Conservation (phyloP, 2,329 filamentous ascomycete genomes). For the Escovopsis sp. region DNA sequence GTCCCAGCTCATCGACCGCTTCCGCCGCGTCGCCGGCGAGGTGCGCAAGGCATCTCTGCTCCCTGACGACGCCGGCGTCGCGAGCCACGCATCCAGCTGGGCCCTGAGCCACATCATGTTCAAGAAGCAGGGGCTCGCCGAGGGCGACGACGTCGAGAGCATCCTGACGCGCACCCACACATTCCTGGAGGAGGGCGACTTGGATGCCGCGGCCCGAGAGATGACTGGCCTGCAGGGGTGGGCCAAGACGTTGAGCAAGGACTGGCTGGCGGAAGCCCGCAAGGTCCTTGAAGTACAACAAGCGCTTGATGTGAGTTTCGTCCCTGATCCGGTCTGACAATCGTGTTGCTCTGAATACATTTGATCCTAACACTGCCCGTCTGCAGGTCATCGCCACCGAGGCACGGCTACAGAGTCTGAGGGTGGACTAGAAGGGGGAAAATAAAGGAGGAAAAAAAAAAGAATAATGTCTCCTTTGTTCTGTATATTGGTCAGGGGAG, state of each 20-base stretch:
- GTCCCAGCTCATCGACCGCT: constrained; percentile 82
- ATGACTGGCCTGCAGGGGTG: constrained; percentile 89
- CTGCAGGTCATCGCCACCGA: constrained; percentile 73
- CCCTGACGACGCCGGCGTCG: constrained; percentile 86
- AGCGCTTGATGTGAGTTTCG: constrained; percentile 70
- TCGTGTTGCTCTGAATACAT: background rate
- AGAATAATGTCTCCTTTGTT: constrained; percentile 16
- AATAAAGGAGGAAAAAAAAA: constrained; percentile 19
- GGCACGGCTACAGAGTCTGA: constrained; percentile 74
- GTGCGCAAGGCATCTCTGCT: constrained; percentile 89
- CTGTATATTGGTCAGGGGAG: constrained; percentile 20
- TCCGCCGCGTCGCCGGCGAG: constrained; percentile 81
- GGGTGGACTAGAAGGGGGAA: constrained; percentile 47
- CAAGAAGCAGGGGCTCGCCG: constrained; percentile 76
- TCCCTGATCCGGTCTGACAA: too few species aligned
- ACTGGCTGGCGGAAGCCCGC: constrained; percentile 85
- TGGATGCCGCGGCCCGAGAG: constrained; percentile 83
- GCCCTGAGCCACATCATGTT: constrained; percentile 90
- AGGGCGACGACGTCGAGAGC: constrained; percentile 84
- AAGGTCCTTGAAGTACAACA: constrained; percentile 91
- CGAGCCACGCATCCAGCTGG: constrained; percentile 82
- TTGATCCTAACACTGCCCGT: constrained; percentile 12
- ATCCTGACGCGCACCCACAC: constrained; percentile 81
- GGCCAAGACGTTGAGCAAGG: constrained; percentile 87
- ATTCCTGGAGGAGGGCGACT: constrained; percentile 78